Conservation (phyloP, 345 rosid species). For the Rhizophora mangle region DNA sequence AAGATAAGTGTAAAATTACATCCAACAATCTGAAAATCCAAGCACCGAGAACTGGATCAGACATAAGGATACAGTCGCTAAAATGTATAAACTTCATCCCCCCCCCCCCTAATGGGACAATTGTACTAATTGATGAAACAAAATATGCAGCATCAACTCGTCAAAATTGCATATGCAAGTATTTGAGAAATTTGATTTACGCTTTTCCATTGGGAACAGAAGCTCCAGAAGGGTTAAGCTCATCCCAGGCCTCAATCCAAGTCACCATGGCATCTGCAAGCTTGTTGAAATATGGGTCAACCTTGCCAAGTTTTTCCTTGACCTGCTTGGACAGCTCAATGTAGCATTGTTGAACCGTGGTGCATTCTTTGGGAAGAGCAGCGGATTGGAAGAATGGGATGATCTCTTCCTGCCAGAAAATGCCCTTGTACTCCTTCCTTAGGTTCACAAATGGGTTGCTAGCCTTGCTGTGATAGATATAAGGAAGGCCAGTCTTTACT, state of each 20-base stretch:
- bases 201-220: conserved; percentile 45
- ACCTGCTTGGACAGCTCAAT: conserved; percentile 71
- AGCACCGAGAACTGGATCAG: background rate
- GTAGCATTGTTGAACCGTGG: conserved; percentile 77
- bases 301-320: conserved; percentile 69
- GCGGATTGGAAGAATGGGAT: conserved; percentile 82
- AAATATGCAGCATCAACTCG: background rate
- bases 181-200: conserved; percentile 11
- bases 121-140: background rate
- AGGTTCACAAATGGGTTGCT: conserved; percentile 93
- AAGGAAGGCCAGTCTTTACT: conserved; percentile 84
- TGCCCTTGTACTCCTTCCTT: conserved; percentile 86
- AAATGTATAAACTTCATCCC: background rate
- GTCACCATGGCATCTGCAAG: conserved; percentile 90
- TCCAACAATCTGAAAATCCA: conserved; percentile 5
- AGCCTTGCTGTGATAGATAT: conserved; percentile 91
- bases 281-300: conserved; percentile 85
- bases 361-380: conserved; percentile 67
- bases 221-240: conserved; percentile 61
- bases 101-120: background rate
- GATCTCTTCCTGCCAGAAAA: conserved; percentile 96
- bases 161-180: background rate
- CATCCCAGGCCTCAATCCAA: conserved; percentile 98
- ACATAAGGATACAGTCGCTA: conserved; percentile 5
- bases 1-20: conserved; percentile 20